Evolutionary conservation across 345 rosid species (phyloP).

Genomic region (Syzygium grande): DNA sequence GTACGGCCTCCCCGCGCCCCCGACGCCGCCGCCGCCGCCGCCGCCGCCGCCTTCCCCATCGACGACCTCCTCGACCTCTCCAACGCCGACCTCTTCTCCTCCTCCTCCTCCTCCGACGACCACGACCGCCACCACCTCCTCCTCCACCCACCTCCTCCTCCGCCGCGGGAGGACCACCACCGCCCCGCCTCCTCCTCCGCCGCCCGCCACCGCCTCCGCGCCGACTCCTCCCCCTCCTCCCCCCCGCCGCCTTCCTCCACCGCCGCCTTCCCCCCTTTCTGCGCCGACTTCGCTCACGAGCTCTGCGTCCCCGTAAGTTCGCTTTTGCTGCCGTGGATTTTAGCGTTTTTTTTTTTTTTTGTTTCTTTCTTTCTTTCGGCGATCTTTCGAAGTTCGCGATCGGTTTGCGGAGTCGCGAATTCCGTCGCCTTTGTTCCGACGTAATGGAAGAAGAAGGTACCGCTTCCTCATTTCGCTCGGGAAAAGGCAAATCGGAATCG

Average conservation of each 20-base stretch:
- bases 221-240: not conserved
- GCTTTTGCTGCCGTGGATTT: not conserved
- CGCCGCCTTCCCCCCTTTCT: slow-evolving; percentile 15
- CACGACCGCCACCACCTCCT: not conserved
- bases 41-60: slow-evolving; percentile 37
- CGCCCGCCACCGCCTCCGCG: not conserved
- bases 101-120: slow-evolving; percentile 6
- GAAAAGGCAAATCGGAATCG: not conserved
- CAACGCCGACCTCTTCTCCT: slow-evolving; percentile 37
- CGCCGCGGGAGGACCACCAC: slow-evolving; percentile 6
- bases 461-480: not conserved
- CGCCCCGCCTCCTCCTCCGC: slow-evolving; percentile 19
- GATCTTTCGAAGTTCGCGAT: not conserved
- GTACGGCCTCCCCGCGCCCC: slow-evolving; percentile 29
- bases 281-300: slow-evolving; percentile 48
- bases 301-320: slow-evolving; percentile 53
- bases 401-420: not conserved
- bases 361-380: not conserved
- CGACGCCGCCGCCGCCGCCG: slow-evolving; percentile 20
- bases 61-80: slow-evolving; percentile 79
- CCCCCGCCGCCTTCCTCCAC: not conserved
- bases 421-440: not conserved
- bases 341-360: not conserved
- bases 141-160: slow-evolving; percentile 2
- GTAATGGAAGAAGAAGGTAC: not conserved